Conservation (phyloP, 805 yeast genomes). For the Kuraishia capsulata region DNA sequence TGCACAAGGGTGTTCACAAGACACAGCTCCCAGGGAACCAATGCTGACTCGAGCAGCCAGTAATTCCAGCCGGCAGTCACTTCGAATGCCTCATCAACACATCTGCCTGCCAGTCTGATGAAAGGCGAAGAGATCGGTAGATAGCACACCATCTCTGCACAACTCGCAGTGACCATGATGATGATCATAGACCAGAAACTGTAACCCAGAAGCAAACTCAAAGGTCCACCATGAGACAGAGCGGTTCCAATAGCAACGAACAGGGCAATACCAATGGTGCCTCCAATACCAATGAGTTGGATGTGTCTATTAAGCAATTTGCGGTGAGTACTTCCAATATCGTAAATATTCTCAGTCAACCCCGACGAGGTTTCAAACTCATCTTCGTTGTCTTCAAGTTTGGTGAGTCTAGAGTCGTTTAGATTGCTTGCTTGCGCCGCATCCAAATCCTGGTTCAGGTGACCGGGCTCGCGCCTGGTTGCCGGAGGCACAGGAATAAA, state of each 20-base stretch:
- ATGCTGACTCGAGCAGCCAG: conserved; percentile 36
- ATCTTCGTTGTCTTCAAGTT: neutral
- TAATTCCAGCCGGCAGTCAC: conserved; percentile 42
- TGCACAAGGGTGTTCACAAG: conserved; percentile 37
- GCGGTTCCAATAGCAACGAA: conserved; percentile 34
- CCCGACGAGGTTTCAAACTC: conserved; percentile 1
- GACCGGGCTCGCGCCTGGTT: neutral
- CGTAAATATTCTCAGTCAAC: neutral
- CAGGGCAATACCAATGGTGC: conserved; percentile 38
- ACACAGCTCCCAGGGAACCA: conserved; percentile 40
- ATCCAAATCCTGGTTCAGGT: neutral
- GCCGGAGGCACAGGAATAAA: neutral
- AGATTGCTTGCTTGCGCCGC: neutral
- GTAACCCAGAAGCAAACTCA: conserved; percentile 29
- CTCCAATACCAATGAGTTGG: conserved; percentile 40
- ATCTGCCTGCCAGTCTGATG: conserved; percentile 34
- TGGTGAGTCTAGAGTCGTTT: neutral
- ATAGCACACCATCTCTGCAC: conserved; percentile 38
- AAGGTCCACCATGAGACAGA: conserved; percentile 31
- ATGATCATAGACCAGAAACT: conserved; percentile 33
- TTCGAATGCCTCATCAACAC: conserved; percentile 35
- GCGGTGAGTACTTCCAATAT: conserved; percentile 12
- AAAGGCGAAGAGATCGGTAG: conserved; percentile 40
- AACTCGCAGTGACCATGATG: conserved; percentile 28
- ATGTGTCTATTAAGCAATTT: conserved; percentile 32